These are phyloP conservation scores for Beta vulgaris DNA, from an alignment of 148 eudicot species.

Conservation along the genomic window DNA sequence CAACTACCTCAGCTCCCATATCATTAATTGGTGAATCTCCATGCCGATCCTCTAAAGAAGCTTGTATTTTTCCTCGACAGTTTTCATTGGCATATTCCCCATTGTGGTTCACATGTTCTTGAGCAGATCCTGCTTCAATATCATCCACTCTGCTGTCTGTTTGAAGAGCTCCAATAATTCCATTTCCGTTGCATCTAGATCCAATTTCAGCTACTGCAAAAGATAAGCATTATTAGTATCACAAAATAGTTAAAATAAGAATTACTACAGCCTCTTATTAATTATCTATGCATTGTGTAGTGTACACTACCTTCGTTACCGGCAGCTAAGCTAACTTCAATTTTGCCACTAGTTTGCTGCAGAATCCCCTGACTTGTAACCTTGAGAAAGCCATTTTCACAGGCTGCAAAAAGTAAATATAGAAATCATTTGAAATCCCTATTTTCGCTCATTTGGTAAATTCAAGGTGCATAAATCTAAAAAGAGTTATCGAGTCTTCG, in stretches of 20 bases:
- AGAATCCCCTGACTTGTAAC: slow-evolving; percentile 15
- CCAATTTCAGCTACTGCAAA: slow-evolving; percentile 22
- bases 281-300: neutral
- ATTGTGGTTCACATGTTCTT: slow-evolving; percentile 11
- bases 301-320: slow-evolving; percentile 34
- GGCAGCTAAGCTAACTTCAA: slow-evolving; percentile 12
- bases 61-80: neutral
- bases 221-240: slow-evolving; percentile 1
- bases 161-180: slow-evolving; percentile 17
- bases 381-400: slow-evolving; percentile 27
- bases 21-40: slow-evolving; percentile 6
- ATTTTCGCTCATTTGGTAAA: neutral
- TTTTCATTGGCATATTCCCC: neutral
- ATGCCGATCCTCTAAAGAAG: slow-evolving; percentile 2
- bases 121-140: slow-evolving; percentile 8
- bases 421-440: neutral
- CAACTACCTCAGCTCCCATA: slow-evolving; percentile 5
- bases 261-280: neutral
- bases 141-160: slow-evolving; percentile 19
- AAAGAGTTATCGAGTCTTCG: neutral
- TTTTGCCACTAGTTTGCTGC: slow-evolving; percentile 6
- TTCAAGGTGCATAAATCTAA: neutral
- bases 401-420: slow-evolving; percentile 20
- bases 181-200: slow-evolving; percentile 22
- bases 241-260: neutral